These are phyloP conservation scores for Parietaria judaica DNA, from an alignment of 306 rosid species.

Conservation along the genomic window DNA sequence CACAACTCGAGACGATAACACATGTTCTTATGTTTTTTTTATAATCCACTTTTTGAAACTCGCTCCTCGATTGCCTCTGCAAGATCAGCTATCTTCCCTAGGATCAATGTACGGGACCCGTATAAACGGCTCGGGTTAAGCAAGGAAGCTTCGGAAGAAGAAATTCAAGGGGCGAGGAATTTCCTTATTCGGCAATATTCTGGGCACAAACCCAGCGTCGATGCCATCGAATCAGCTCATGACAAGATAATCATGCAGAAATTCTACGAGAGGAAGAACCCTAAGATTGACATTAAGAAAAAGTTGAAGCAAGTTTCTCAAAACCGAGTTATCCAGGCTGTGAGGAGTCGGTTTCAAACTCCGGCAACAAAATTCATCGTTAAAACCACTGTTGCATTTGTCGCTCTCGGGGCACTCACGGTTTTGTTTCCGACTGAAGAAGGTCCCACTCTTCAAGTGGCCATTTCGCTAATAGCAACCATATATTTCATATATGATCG, in stretches of 20 bases:
- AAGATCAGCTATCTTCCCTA: constrained; percentile 74
- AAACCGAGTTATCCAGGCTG: constrained; percentile 58
- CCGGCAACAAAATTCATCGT: constrained; percentile 70
- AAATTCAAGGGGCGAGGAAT: constrained; percentile 91
- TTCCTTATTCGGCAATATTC: constrained; percentile 70
- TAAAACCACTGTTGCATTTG: constrained; percentile 58
- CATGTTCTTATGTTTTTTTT: not conserved
- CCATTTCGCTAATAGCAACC: constrained; percentile 75
- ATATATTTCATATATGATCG: constrained; percentile 67
- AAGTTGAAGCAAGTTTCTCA: constrained; percentile 70
- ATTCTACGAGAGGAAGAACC: constrained; percentile 70
- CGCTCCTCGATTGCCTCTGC: constrained; percentile 20
- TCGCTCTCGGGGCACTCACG: constrained; percentile 68
- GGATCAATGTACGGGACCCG: constrained; percentile 86
- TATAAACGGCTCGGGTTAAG: constrained; percentile 92
- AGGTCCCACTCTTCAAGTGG: constrained; percentile 97
- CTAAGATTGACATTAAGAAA: constrained; percentile 75
- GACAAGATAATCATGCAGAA: constrained; percentile 87
- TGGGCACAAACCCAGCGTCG: constrained; percentile 86
- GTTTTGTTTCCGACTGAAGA: constrained; percentile 88
- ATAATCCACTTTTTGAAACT: constrained; percentile 15
- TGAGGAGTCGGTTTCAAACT: constrained; percentile 70
- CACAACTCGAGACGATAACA: not conserved
- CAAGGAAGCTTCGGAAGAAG: constrained; percentile 93
- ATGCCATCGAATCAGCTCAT: constrained; percentile 92